A percentile compares a stretch with the other conserved stretches of the same genome.
Conservation (phyloP, 2,329 filamentous ascomycete species). For the Teratosphaeriaceae sp. region DNA sequence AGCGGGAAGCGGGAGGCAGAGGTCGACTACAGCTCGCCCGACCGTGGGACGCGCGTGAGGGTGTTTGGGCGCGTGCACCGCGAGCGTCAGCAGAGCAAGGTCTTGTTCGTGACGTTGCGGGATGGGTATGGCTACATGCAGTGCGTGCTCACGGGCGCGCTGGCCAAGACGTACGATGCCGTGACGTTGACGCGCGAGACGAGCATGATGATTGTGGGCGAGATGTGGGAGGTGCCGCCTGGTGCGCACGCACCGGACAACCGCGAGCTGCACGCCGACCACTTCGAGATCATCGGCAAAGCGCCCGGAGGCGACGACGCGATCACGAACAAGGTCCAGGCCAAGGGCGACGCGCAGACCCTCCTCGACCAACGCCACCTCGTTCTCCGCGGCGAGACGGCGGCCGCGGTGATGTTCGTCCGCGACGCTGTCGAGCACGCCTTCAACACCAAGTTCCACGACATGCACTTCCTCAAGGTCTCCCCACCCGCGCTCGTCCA, state of each 20-base stretch:
- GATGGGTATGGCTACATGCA: constrained; percentile 83
- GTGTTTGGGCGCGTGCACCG: constrained; percentile 80
- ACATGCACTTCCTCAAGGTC: constrained; percentile 72
- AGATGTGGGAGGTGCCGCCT: constrained; percentile 73
- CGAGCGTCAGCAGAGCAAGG: constrained; percentile 72
- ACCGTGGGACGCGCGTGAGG: constrained; percentile 66
- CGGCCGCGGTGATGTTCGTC: constrained; percentile 81
- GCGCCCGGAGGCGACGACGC: constrained; percentile 84
- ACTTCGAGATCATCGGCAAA: constrained; percentile 68
- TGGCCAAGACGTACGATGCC: constrained; percentile 89
- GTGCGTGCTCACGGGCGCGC: constrained; percentile 71
- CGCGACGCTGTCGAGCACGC: constrained; percentile 73
- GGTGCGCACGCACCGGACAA: constrained; percentile 73
- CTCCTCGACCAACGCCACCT: constrained; percentile 80
- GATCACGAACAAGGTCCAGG: constrained; percentile 75
- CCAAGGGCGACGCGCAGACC: constrained; percentile 62
- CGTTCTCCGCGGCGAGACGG: constrained; percentile 74
- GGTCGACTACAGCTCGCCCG: constrained; percentile 48
- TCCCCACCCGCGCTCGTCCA: constrained; percentile 86
- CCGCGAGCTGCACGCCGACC: constrained; percentile 87
- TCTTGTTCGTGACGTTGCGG: constrained; percentile 78
- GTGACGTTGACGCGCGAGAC: constrained; percentile 80
- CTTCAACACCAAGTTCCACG: constrained; percentile 72
- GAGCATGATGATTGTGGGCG: constrained; percentile 75
- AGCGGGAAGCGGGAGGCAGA: constrained; percentile 39